phyloP scores from a whole-genome alignment of 495 filamentous ascomycete species.

The Neurospora africana region DNA sequence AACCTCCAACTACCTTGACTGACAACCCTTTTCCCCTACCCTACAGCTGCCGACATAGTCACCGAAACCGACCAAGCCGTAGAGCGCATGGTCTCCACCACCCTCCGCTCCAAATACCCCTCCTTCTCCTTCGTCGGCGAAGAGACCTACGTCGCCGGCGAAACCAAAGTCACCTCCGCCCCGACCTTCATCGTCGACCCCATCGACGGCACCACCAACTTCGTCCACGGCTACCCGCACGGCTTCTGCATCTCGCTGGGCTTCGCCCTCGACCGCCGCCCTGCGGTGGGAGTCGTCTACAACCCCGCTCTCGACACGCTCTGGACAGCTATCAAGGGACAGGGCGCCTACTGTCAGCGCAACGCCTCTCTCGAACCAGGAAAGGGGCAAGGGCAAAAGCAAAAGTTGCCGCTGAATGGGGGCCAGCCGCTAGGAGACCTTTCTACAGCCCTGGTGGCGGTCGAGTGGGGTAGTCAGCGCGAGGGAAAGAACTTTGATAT shows the following conservation, averaged over 20 bases:
- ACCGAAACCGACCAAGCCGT: conserved; percentile 81
- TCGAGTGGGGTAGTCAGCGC: conserved; percentile 73
- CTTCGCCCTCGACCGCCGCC: conserved; percentile 50
- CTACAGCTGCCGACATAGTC: conserved; percentile 66
- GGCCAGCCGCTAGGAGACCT: conserved; percentile 47
- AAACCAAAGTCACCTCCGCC: conserved; percentile 45
- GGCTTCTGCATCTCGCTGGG: conserved; percentile 70
- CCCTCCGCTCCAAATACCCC: conserved; percentile 55
- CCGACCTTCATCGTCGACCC: conserved; percentile 88
- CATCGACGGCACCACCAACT: conserved; percentile 85
- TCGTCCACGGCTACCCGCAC: conserved; percentile 70
- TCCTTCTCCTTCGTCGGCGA: conserved; percentile 68
- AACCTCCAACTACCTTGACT: not conserved
- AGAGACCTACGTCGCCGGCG: conserved; percentile 68
- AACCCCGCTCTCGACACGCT: conserved; percentile 64
- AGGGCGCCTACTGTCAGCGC: conserved; percentile 51
- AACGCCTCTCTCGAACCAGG: conserved; percentile 21
- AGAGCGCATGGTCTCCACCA: conserved; percentile 59
- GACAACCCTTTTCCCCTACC: conserved; percentile 4
- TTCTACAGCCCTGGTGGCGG: conserved; percentile 50
- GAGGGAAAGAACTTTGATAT: conserved; percentile 65
- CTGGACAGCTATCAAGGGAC: conserved; percentile 59
- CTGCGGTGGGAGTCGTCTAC: conserved; percentile 72
- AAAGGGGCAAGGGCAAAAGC: conserved; percentile 9
- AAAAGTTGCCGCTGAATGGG: conserved; percentile 47